These are phyloP conservation scores for Ganoderma lucidum DNA, from an alignment of 1,284 basidiomycete species.

Conservation along the genomic window DNA sequence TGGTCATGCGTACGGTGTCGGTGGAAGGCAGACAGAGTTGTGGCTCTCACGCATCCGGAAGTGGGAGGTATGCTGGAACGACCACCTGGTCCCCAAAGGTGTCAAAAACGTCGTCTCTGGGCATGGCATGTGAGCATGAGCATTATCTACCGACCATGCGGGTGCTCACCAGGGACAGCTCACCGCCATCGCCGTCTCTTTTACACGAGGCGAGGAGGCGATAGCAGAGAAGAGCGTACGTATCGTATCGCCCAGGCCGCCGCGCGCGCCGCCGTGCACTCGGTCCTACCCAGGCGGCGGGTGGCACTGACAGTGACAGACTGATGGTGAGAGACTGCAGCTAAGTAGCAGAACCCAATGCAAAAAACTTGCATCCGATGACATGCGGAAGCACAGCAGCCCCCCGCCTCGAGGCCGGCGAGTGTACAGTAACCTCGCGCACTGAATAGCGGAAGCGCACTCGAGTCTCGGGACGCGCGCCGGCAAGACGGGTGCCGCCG, in stretches of 20 bases:
- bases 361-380: not conserved
- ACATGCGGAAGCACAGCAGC: not conserved
- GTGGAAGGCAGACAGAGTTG: not conserved
- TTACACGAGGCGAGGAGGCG: not conserved
- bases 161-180: not conserved
- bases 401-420: constrained; percentile 1
- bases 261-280: not conserved
- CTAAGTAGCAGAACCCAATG: not conserved
- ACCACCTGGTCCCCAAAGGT: not conserved
- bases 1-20: not conserved
- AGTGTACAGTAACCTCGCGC: not conserved
- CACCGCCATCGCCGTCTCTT: not conserved
- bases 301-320: too few species aligned
- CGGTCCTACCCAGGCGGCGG: too few species aligned
- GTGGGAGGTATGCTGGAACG: not conserved
- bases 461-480: not conserved
- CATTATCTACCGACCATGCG: not conserved
- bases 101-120: not conserved
- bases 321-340: too few species aligned
- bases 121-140: not conserved
- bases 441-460: not conserved
- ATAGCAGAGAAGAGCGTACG: not conserved
- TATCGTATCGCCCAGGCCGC: not conserved
- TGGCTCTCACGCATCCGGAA: not conserved
- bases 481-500: not conserved